These are phyloP conservation scores for Saitozyma sp. DNA, from an alignment of 768 basidiomycete genomes.

Conservation along the genomic window DNA sequence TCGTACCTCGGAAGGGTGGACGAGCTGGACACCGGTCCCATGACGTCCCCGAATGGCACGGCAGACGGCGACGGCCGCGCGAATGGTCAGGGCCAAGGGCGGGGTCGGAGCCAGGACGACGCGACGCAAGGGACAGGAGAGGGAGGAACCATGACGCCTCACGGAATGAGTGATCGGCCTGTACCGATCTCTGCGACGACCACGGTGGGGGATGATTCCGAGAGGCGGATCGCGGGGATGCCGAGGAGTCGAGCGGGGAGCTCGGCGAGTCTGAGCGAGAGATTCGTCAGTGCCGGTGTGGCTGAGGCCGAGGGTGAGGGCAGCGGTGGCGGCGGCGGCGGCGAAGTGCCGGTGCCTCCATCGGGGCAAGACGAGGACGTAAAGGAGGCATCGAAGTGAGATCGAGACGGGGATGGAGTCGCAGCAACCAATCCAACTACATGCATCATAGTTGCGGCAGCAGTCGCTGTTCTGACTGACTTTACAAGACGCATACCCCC, in stretches of 20 bases:
- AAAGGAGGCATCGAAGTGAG: constrained; percentile 2
- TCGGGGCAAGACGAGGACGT: neutral
- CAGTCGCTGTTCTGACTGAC: too few relatives aligned
- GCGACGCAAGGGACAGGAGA: constrained; percentile 37
- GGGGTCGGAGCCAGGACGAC: neutral
- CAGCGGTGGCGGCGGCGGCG: neutral
- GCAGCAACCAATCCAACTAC: neutral
- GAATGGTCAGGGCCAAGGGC: neutral
- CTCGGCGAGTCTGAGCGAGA: constrained; percentile 19
- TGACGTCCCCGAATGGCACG: neutral
- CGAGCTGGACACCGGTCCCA: constrained; percentile 52
- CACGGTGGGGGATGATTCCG: constrained; percentile 15
- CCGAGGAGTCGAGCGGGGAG: constrained; percentile 18
- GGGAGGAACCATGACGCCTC: constrained; percentile 46
- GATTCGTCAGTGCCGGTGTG: constrained; percentile 22
- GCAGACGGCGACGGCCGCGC: neutral
- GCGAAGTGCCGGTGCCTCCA: neutral
- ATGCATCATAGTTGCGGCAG: too few relatives aligned
- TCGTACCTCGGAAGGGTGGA: constrained; percentile 51
- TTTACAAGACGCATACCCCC: too few relatives aligned
- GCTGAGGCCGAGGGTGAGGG: neutral
- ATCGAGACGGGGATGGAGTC: constrained; percentile 5
- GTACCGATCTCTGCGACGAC: constrained; percentile 48
- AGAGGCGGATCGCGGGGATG: constrained; percentile 30
- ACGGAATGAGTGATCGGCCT: constrained; percentile 49